phyloP scores from a whole-genome alignment of 345 rosid species.

The Triadica sebifera region DNA sequence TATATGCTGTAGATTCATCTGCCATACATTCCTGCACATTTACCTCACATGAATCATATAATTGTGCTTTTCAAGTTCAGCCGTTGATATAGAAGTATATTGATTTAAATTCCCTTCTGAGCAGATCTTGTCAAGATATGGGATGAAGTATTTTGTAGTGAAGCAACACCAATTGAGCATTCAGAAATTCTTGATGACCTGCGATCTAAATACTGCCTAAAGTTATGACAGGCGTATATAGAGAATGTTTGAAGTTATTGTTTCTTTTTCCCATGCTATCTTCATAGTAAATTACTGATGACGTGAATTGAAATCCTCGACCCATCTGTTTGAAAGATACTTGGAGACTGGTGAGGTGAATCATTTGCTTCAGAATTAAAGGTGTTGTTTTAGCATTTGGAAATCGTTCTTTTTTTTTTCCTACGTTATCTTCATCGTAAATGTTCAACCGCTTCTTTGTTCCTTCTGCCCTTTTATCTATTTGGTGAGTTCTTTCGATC shows the following conservation, averaged over 20 bases:
- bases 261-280: not conserved
- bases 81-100: not conserved
- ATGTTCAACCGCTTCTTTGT: no score
- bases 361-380: no score
- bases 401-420: no score
- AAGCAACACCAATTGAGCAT: conserved; percentile 60
- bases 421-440: no score
- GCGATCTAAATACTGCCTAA: conserved; percentile 46
- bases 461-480: no score
- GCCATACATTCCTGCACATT: not conserved
- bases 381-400: no score
- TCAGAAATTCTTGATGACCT: conserved; percentile 60
- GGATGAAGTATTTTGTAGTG: conserved; percentile 59
- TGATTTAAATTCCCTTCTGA: conserved; percentile 25
- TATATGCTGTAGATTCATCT: not conserved
- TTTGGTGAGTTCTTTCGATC: no score
- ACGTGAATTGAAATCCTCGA: no score
- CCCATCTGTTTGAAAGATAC: no score
- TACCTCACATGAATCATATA: not conserved
- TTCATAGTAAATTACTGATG: no score
- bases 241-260: not conserved
- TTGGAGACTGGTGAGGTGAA: no score
- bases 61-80: not conserved
- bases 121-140: conserved; percentile 75
- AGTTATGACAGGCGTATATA: conserved; percentile 20